Evolutionary conservation across 2,329 filamentous ascomycete species (phyloP).

Genomic region (Talaromyces albobiverticillius): DNA sequence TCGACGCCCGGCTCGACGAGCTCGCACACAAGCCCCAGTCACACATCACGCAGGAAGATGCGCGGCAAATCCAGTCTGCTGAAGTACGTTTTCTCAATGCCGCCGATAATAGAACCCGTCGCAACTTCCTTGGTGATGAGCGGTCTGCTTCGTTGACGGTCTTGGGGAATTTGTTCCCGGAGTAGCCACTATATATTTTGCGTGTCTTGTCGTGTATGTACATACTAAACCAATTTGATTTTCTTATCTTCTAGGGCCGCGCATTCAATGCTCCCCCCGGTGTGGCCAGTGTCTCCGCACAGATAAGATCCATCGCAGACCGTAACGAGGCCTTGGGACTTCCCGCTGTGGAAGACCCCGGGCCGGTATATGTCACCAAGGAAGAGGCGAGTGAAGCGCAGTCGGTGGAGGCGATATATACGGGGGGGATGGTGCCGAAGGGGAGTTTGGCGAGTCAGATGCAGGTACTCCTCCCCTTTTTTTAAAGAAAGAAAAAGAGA

Average conservation of each 20-base stretch:
- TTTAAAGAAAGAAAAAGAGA: too few species aligned
- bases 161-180: neutral
- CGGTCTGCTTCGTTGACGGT: neutral
- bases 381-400: constrained; percentile 32
- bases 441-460: constrained; percentile 32
- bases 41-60: constrained; percentile 32
- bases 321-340: constrained; percentile 30
- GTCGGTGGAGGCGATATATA: constrained; percentile 23
- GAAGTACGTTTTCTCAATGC: constrained; percentile 22
- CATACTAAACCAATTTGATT: neutral
- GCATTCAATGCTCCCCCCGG: constrained; percentile 32
- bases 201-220: neutral
- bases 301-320: constrained; percentile 32
- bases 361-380: constrained; percentile 30
- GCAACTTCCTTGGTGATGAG: neutral
- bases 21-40: constrained; percentile 29
- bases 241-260: constrained; percentile 22
- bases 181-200: neutral
- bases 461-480: constrained; percentile 24
- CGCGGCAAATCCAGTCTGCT: constrained; percentile 28
- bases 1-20: constrained; percentile 31
- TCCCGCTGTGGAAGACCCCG: constrained; percentile 20
- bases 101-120: neutral
- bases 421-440: constrained; percentile 30
- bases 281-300: constrained; percentile 28